A percentile compares a stretch with the other conserved stretches of the same genome.
phyloP scores from a whole-genome alignment of 78 protist species.

The Paulinella micropora region DNA sequence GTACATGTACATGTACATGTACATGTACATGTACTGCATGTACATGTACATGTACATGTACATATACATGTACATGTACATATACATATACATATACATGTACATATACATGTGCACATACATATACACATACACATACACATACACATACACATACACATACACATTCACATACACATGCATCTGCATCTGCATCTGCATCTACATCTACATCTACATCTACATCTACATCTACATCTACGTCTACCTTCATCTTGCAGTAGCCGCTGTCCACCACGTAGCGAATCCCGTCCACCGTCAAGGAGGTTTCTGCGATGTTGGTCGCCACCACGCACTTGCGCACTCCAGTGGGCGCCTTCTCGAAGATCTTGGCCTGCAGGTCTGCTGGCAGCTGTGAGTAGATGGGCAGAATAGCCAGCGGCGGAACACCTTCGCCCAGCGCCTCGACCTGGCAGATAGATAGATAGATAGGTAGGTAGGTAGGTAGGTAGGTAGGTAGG shows the following conservation, averaged over 20 bases:
- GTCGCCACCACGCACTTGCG: slow-evolving; percentile 89
- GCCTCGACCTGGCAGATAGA: neutral
- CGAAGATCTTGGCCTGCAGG: slow-evolving; percentile 75
- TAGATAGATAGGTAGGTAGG: neutral
- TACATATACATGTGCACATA: neutral
- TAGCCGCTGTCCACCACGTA: slow-evolving; percentile 83
- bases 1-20: neutral
- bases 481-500: neutral
- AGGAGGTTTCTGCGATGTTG: slow-evolving; percentile 94
- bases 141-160: neutral
- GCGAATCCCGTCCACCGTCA: slow-evolving; percentile 88
- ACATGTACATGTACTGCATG: neutral
- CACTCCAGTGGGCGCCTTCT: slow-evolving; percentile 43
- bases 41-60: neutral
- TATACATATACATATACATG: neutral
- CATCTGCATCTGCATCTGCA: neutral
- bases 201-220: neutral
- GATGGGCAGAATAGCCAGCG: slow-evolving; percentile 69
- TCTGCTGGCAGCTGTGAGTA: slow-evolving; percentile 89
- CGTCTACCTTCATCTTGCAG: slow-evolving; percentile 5
- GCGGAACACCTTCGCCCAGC: slow-evolving; percentile 28
- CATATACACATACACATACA: neutral
- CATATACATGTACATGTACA: neutral
- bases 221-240: neutral
- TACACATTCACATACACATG: neutral